Percentiles rank a stretch among this genome's conserved stretches.
These are phyloP conservation scores for Geoglossum cookeanum DNA, from an alignment of 2,329 filamentous ascomycete genomes.

Conservation along the genomic window DNA sequence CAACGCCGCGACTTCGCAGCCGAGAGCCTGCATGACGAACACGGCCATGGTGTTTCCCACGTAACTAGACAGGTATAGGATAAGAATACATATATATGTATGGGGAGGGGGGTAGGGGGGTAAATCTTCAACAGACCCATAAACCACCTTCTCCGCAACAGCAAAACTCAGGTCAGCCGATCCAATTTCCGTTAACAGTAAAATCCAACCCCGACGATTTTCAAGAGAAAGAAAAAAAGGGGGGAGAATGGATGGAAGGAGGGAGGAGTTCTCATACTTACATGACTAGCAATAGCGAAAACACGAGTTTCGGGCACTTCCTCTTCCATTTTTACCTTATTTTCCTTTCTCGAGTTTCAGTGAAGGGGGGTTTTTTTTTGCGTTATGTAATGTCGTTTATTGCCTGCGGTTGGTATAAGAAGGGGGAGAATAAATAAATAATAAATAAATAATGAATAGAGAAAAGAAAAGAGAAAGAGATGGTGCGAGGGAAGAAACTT, in stretches of 20 bases:
- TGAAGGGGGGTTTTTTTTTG: too few species aligned
- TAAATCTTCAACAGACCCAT: background rate
- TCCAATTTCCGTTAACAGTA: slow-evolving; percentile 15
- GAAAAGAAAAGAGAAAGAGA: too few species aligned
- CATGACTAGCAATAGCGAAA: slow-evolving; percentile 85
- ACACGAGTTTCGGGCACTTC: slow-evolving; percentile 45
- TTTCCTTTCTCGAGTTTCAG: too few species aligned
- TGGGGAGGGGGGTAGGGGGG: background rate
- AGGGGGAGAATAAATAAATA: too few species aligned
- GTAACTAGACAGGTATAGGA: slow-evolving; percentile 39
- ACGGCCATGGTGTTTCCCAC: slow-evolving; percentile 96
- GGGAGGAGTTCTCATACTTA: slow-evolving; percentile 28
- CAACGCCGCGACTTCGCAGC: slow-evolving; percentile 81
- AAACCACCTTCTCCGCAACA: background rate
- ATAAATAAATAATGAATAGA: too few species aligned
- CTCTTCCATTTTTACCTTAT: too few species aligned
- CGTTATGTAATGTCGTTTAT: too few species aligned
- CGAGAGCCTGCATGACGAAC: slow-evolving; percentile 81
- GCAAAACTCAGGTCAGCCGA: slow-evolving; percentile 12
- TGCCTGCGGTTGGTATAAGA: too few species aligned
- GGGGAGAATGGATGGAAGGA: slow-evolving; percentile 1
- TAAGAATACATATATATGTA: background rate
- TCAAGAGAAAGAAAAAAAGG: slow-evolving; percentile 5
- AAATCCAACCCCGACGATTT: slow-evolving; percentile 7
- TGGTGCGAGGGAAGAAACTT: too few species aligned